Evolutionary conservation across 2,329 filamentous ascomycete genomes (phyloP).

Genomic region (Aspergillus sp.): DNA sequence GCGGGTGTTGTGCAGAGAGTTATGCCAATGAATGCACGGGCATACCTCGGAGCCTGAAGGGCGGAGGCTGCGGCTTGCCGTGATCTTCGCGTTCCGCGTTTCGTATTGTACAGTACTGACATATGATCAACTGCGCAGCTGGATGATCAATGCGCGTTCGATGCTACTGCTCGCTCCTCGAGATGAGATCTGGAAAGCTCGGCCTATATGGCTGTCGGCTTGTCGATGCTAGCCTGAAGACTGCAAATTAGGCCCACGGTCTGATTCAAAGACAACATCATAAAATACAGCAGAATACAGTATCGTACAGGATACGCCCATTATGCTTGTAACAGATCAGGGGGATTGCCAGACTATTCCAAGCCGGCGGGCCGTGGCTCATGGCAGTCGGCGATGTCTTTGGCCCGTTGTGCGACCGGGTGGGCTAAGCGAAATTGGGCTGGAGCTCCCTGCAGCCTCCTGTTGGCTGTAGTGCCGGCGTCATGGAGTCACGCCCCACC

Average conservation of each 20-base stretch:
- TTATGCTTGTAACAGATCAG: too few species aligned
- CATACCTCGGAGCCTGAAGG: too few species aligned
- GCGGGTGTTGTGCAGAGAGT: too few species aligned
- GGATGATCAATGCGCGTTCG: too few species aligned
- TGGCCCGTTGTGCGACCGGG: slow-evolving; percentile 12
- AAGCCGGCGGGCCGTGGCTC: slow-evolving; percentile 10
- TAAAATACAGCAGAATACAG: not conserved
- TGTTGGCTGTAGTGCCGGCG: slow-evolving; percentile 14
- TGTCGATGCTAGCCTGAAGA: too few species aligned
- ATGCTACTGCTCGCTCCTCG: too few species aligned
- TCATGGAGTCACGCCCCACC: slow-evolving; percentile 11
- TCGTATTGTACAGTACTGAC: not conserved
- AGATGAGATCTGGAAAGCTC: too few species aligned
- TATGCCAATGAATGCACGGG: too few species aligned
- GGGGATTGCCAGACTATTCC: slow-evolving; percentile 4
- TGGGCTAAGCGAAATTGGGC: slow-evolving; percentile 26
- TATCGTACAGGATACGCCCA: not conserved
- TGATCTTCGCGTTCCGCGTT: slow-evolving; percentile 6
- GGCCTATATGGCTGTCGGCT: too few species aligned
- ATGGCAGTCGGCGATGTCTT: slow-evolving; percentile 9
- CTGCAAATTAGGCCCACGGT: too few species aligned
- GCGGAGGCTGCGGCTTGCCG: slow-evolving; percentile 13
- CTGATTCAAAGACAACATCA: too few species aligned
- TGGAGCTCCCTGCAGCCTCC: slow-evolving; percentile 14
- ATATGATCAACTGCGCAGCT: too few species aligned